These are phyloP conservation scores for Fusarium anthophilum DNA, from an alignment of 2,329 filamentous ascomycete genomes.

Conservation along the genomic window DNA sequence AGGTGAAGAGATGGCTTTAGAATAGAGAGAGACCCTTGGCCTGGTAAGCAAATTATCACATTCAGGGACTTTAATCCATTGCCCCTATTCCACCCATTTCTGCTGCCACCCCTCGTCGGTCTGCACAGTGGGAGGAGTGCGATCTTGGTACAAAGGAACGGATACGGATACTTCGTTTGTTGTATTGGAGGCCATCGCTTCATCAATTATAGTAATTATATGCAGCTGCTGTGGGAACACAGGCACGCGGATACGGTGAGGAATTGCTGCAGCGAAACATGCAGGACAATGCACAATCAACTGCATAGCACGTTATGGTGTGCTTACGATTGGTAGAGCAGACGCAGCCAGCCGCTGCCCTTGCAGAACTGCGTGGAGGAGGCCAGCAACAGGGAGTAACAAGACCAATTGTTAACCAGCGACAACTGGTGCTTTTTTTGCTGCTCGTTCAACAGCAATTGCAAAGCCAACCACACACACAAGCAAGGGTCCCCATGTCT, in stretches of 20 bases:
- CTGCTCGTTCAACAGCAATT: conserved; percentile 1
- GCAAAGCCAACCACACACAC: conserved; percentile 1
- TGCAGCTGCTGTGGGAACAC: conserved; percentile 20
- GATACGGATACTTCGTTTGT: background rate
- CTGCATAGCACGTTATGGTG: conserved; percentile 28
- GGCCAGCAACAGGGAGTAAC: conserved; percentile 20
- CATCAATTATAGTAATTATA: background rate
- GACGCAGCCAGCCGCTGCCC: conserved; percentile 42
- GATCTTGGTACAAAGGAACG: background rate
- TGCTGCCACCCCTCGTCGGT: conserved; percentile 16
- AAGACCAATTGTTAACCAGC: conserved; percentile 17
- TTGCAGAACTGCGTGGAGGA: conserved; percentile 33
- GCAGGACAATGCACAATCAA: conserved; percentile 30
- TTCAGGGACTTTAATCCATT: conserved; percentile 29
- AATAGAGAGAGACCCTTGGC: conserved; percentile 6
- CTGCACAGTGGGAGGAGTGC: background rate
- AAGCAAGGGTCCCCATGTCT: conserved; percentile 18
- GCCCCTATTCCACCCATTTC: conserved; percentile 35
- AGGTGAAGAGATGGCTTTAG: conserved; percentile 1
- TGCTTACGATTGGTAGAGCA: conserved; percentile 37
- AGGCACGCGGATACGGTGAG: conserved; percentile 31
- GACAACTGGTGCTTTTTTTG: conserved; percentile 4
- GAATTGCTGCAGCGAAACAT: conserved; percentile 18
- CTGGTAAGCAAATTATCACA: conserved; percentile 30
- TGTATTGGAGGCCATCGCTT: conserved; percentile 14